Evolutionary conservation across 2,329 filamentous ascomycete genomes (phyloP).

Genomic region (Erysiphe pulchra): DNA sequence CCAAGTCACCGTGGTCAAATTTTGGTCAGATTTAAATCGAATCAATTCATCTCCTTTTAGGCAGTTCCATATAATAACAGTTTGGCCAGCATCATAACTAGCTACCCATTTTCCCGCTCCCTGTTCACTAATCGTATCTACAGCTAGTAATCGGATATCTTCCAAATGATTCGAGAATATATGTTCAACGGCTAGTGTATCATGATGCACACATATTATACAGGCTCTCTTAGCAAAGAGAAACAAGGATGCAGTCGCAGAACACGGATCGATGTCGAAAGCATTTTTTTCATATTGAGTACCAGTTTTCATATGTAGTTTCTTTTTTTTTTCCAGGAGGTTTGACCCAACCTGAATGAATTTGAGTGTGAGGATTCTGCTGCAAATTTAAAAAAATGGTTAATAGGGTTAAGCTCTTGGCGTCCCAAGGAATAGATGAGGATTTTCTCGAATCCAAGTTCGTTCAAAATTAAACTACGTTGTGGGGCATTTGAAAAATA

Average conservation of each 20-base stretch:
- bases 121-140: slow-evolving; percentile 74
- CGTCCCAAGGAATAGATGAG: neutral
- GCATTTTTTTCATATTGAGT: neutral
- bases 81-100: slow-evolving; percentile 77
- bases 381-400: neutral
- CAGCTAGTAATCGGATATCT: slow-evolving; percentile 58
- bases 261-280: slow-evolving; percentile 53
- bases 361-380: neutral
- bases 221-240: slow-evolving; percentile 64
- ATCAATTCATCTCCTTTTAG: slow-evolving; percentile 76
- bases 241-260: slow-evolving; percentile 74
- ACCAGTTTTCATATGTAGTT: neutral
- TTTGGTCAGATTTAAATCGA: slow-evolving; percentile 78
- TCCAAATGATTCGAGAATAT: slow-evolving; percentile 65
- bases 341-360: neutral
- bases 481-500: neutral
- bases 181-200: slow-evolving; percentile 70
- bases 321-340: neutral
- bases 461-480: neutral
- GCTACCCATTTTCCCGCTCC: slow-evolving; percentile 69
- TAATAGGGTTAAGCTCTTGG: neutral
- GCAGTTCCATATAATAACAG: slow-evolving; percentile 89
- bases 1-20: slow-evolving; percentile 66
- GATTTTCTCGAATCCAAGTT: too few species aligned
- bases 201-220: slow-evolving; percentile 74